Base-by-base conservation (phyloP, 352 stramenopile species). In the Pythium oligandrum region DNA sequence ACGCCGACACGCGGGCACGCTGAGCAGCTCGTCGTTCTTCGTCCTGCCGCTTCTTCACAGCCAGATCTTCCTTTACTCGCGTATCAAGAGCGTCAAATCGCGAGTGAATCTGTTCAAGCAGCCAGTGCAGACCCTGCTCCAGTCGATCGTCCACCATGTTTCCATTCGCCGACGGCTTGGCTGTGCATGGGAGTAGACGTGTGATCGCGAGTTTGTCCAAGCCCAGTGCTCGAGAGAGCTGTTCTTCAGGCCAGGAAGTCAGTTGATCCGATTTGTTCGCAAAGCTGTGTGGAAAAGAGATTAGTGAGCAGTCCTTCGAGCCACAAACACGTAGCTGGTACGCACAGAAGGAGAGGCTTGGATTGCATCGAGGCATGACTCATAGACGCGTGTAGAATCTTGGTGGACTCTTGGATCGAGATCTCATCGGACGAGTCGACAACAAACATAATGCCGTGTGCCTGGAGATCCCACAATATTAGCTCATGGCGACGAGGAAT, bases 281-380 rank as follows among this genome's bases (percentile, higher is more conserved):
- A 57, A 88, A 88, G 11, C 83, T 91, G 54, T 4, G 6, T 48
- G 43, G 43, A 31, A 17, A 48, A 17, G 30, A 31, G 9, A 48
- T 30, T 48, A 8, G 30, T 31, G 30, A 7, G 30, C 9, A 32
- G 26, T 17, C 1, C 9, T 31, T 26, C n/a, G 10, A 1, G 35
- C 36, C 11, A 8, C 3, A 48, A 45, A 46, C 43, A 37, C 6
- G 17, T 30, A 36, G 10, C 5, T 11, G 31, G 6, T 5, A 55
- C 76, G 42, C 59, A 91, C 83, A 93, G 67, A 39, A 91, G 70
- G 47, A 91, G 53, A 1, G 80, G 80, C 44, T 93, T 91, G 53
- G 66, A 64, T 1, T 50, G 42, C 66, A 91, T 84, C 26, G 73
- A 58, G 2, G 60, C 46, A 44, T 83, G 75, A 5, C 55, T 38